Evolutionary conservation across 768 basidiomycete species (phyloP), one percentile per base, ranked within the genome.

Genomic region (Suillus americanus): DNA sequence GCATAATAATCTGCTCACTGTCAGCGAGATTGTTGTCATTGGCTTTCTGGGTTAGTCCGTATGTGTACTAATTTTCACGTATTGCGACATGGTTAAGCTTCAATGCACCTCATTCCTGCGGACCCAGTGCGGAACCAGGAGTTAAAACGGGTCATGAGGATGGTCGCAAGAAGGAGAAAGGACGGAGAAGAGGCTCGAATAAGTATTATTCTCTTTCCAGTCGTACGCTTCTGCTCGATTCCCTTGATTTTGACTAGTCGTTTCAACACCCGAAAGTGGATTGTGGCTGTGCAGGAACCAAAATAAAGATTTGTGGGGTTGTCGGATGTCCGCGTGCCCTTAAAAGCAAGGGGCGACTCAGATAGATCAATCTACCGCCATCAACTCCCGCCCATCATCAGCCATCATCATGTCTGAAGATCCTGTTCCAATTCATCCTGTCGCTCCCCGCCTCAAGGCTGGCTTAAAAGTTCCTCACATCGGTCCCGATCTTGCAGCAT

Each of bases 401-500:
- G 84, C 40, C 45, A 63, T 48, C 3, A 69, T 60, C 71, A 84
- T 84, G 84, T 64, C 82, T 62, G 82, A 82, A 41, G 67, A 69
- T 62, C 35, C 71, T 40, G 69, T 80, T 56, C 78, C 76, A 8
- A 83, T 83, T 43, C 89, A 92, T 77, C 92, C 94, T 51, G 80
- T 95, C 60, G 92, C 93, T 5, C 85, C 90, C 53, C 89, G 94
- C 63, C 73, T 96, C 66, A 81, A 85, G 67, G 74, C 83, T 51
- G 88, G 87, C 12, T 72, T 74, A 54, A 90, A 89, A 75, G 84
- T 70, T 33, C 92, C 92, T 3, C 94, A 97, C 74, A 71, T 98
- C 30, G 91, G 89, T 0, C 94, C 94, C 20, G 81, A 90, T 74
- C 84, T 89, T 69, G 76, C 88, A n/a, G 89, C 89, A 16, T 97